Evolutionary conservation across 2,329 filamentous ascomycete genomes (phyloP).

Genomic region (Stachybotrys echinatus): DNA sequence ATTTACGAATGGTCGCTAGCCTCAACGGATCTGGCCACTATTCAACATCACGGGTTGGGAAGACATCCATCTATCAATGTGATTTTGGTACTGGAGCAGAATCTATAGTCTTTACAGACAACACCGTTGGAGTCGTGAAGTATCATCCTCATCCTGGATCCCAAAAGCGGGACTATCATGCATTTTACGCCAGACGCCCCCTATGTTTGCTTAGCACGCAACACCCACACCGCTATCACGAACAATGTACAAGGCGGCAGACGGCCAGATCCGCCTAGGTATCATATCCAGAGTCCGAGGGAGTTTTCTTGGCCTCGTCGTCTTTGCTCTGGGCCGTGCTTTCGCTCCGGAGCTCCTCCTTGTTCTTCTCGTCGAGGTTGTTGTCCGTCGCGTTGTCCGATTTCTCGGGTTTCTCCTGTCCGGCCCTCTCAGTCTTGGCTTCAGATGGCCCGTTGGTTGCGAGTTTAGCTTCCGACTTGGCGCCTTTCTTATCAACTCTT

Average conservation of each 20-base stretch:
- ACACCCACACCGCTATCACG: background rate
- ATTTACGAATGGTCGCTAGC: too few species aligned
- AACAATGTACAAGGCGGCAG: background rate
- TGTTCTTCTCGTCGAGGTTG: conserved; percentile 7
- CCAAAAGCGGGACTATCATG: too few species aligned
- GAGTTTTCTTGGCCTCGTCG: conserved; percentile 4
- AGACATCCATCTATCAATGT: too few species aligned
- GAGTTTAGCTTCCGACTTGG: background rate
- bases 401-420: too few species aligned
- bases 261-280: conserved; percentile 6
- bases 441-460: background rate
- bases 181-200: background rate
- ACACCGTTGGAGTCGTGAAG: too few species aligned
- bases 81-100: too few species aligned
- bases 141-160: too few species aligned
- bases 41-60: too few species aligned
- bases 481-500: conserved; percentile 8
- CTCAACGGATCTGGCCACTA: too few species aligned
- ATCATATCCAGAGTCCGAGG: conserved; percentile 28
- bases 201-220: background rate
- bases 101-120: too few species aligned
- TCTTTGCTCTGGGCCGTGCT: background rate
- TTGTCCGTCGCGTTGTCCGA: background rate
- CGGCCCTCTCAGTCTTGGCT: background rate
- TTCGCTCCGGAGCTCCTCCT: background rate